These are phyloP conservation scores for Leptographium flavum DNA, from an alignment of 2,329 filamentous ascomycete species.

Conservation along the genomic window DNA sequence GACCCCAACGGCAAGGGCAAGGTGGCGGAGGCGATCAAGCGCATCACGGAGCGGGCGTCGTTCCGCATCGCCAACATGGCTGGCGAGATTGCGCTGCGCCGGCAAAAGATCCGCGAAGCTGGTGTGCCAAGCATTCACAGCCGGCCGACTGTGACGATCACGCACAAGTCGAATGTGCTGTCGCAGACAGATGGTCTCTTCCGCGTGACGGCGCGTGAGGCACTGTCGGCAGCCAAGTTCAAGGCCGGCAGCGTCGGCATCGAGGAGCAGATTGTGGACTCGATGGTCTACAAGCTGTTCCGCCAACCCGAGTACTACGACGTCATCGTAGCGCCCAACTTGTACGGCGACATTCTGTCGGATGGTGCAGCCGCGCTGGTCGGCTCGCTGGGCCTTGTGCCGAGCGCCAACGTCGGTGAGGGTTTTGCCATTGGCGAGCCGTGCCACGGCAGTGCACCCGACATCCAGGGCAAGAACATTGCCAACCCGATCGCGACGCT, in stretches of 20 bases:
- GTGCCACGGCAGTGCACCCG: conserved; percentile 89
- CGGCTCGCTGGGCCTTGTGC: conserved; percentile 81
- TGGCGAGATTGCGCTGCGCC: conserved; percentile 79
- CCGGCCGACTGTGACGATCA: conserved; percentile 75
- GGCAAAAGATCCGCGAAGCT: conserved; percentile 60
- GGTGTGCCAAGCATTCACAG: conserved; percentile 46
- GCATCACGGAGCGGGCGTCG: conserved; percentile 76
- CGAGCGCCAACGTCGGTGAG: conserved; percentile 88
- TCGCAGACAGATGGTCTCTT: conserved; percentile 95
- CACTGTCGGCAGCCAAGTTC: conserved; percentile 55
- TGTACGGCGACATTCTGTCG: conserved; percentile 94
- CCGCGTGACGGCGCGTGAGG: conserved; percentile 61
- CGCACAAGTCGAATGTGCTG: conserved; percentile 96
- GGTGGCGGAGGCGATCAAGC: conserved; percentile 95
- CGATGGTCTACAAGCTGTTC: conserved; percentile 99
- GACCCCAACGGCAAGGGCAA: conserved; percentile 43
- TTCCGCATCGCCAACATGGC: conserved; percentile 84
- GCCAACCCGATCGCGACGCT: conserved; percentile 95
- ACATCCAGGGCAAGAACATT: conserved; percentile 85
- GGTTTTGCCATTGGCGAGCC: conserved; percentile 94
- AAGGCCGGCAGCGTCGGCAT: conserved; percentile 38
- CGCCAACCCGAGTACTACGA: conserved; percentile 91
- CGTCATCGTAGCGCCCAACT: conserved; percentile 92
- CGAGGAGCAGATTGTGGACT: conserved; percentile 98
- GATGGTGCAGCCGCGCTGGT: conserved; percentile 92